phyloP scores from a whole-genome alignment of 495 filamentous ascomycete species.

The Cairneyella variabilis region DNA sequence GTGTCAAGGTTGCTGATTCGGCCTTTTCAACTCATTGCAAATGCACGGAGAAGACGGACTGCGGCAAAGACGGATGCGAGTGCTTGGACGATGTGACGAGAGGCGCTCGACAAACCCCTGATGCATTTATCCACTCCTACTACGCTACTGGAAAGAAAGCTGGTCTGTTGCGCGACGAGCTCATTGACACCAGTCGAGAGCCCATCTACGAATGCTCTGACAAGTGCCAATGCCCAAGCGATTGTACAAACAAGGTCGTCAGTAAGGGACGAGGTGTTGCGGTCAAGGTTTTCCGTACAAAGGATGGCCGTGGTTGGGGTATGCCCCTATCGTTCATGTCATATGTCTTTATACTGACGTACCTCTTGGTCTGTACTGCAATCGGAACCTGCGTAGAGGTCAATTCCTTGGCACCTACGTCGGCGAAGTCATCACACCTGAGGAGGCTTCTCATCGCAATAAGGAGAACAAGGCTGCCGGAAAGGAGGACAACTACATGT shows the following conservation, averaged over 20 bases:
- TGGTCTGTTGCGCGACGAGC: slow-evolving; percentile 37
- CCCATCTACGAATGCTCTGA: slow-evolving; percentile 83
- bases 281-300: slow-evolving; percentile 79
- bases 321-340: slow-evolving; percentile 21
- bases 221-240: slow-evolving; percentile 58
- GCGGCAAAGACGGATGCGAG: slow-evolving; percentile 43
- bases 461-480: slow-evolving; percentile 36
- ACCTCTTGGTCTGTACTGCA: slow-evolving; percentile 52
- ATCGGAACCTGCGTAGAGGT: slow-evolving; percentile 62
- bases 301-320: slow-evolving; percentile 73
- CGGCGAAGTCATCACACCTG: slow-evolving; percentile 77
- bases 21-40: slow-evolving; percentile 54
- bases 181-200: slow-evolving; percentile 45
- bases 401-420: slow-evolving; percentile 89
- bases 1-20: slow-evolving; percentile 40
- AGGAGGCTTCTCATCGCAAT: slow-evolving; percentile 65
- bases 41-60: slow-evolving; percentile 42
- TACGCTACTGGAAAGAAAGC: slow-evolving; percentile 36
- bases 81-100: slow-evolving; percentile 47
- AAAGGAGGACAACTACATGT: slow-evolving; percentile 70
- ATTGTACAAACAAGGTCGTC: slow-evolving; percentile 79
- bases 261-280: slow-evolving; percentile 70
- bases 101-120: slow-evolving; percentile 19
- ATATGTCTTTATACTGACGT: slow-evolving; percentile 10
- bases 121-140: slow-evolving; percentile 33